Evolutionary conservation across 345 rosid species (phyloP).

Genomic region (Gossypium stocksii): DNA sequence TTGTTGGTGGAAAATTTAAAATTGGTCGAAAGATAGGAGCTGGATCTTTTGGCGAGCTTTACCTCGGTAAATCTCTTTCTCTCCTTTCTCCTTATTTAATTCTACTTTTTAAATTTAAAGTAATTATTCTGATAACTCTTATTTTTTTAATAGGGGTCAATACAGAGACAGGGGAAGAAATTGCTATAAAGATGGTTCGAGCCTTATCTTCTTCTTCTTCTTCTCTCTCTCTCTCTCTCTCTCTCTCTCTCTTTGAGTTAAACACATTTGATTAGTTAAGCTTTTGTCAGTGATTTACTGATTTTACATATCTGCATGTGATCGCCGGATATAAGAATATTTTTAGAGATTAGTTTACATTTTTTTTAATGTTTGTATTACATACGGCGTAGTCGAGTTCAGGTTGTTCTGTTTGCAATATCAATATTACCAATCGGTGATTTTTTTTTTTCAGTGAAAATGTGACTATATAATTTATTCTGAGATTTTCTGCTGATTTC

Average conservation of each 20-base stretch:
- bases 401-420: neutral
- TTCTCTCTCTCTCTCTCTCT: neutral
- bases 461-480: neutral
- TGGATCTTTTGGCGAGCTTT: slow-evolving; percentile 65
- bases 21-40: slow-evolving; percentile 64
- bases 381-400: neutral
- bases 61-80: slow-evolving; percentile 34
- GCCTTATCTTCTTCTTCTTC: neutral
- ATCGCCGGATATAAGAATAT: neutral
- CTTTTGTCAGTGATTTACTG: neutral
- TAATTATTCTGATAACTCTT: neutral
- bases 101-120: neutral
- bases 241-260: neutral
- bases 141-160: slow-evolving; percentile 7
- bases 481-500: neutral
- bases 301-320: neutral
- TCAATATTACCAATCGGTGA: neutral
- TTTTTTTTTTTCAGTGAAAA: neutral
- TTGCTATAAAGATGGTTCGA: slow-evolving; percentile 22
- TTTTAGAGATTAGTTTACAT: slow-evolving; percentile 1
- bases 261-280: neutral
- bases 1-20: slow-evolving; percentile 57
- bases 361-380: neutral
- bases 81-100: neutral
- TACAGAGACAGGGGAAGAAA: slow-evolving; percentile 20